These are phyloP conservation scores for Scutellaria minor DNA, from an alignment of 257 asterid genomes.

Conservation along the genomic window DNA sequence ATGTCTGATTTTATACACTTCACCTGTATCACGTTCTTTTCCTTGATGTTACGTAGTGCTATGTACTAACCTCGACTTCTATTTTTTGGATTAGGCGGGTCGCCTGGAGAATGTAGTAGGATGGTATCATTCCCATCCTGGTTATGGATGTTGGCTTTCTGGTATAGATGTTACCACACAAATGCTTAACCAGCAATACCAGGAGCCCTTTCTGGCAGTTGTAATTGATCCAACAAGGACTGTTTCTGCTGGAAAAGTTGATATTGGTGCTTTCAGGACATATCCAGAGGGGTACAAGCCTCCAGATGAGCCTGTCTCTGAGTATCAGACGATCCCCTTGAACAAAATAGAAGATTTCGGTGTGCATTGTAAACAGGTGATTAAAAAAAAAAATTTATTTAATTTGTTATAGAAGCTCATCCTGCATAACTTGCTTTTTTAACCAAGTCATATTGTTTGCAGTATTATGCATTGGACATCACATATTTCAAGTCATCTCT, in stretches of 20 bases:
- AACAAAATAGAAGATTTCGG: conserved; percentile 98
- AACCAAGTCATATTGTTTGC: conserved; percentile 35
- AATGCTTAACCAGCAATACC: conserved; percentile 95
- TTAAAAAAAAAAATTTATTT: neutral
- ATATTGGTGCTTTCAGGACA: conserved; percentile 96
- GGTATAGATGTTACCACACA: conserved; percentile 97
- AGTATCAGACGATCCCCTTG: conserved; percentile 96
- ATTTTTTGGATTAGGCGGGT: conserved; percentile 68
- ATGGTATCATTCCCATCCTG: conserved; percentile 99
- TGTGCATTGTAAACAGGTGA: conserved; percentile 98
- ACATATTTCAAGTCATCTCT: conserved; percentile 97
- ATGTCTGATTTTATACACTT: neutral
- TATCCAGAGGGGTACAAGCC: conserved; percentile 97
- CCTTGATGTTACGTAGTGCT: neutral
- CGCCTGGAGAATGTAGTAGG: conserved; percentile 95
- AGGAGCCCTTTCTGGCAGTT: conserved; percentile 97
- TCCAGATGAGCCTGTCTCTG: conserved; percentile 91
- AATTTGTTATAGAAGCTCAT: conserved; percentile 11
- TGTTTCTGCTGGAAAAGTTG: conserved; percentile 97
- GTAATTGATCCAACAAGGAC: conserved; percentile 99
- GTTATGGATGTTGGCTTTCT: conserved; percentile 99
- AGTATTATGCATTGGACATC: conserved; percentile 94
- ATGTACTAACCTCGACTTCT: conserved; percentile 17
- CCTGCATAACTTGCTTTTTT: conserved; percentile 24
- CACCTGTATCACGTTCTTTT: neutral